Evolutionary conservation across 1,284 basidiomycete genomes (phyloP).

Genomic region (Ganoderma resinaceum): DNA sequence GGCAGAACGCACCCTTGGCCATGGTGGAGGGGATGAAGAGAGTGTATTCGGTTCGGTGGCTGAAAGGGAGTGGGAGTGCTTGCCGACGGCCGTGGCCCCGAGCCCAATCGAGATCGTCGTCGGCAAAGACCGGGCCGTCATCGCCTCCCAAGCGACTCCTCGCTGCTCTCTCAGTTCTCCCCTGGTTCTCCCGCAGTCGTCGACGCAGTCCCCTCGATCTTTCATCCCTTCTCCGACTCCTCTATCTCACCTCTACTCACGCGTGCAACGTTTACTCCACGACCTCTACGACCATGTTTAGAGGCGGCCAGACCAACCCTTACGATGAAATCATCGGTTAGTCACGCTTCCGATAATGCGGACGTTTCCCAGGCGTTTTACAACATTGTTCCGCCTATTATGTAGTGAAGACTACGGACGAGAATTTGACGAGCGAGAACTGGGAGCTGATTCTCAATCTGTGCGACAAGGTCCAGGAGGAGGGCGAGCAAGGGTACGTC

Average conservation of each 20-base stretch:
- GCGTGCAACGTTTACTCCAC: not conserved
- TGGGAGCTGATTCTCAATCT: slow-evolving; percentile 96
- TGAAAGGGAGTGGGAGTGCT: slow-evolving; percentile 12
- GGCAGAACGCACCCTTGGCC: slow-evolving; percentile 59
- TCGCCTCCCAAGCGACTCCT: slow-evolving; percentile 14
- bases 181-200: slow-evolving; percentile 33
- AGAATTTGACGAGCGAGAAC: slow-evolving; percentile 93
- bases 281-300: slow-evolving; percentile 60
- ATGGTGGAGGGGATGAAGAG: slow-evolving; percentile 43
- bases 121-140: slow-evolving; percentile 31
- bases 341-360: slow-evolving; percentile 42
- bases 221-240: slow-evolving; percentile 15
- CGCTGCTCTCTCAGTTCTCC: slow-evolving; percentile 10
- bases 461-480: slow-evolving; percentile 96
- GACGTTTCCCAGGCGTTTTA: not conserved
- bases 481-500: slow-evolving; percentile 82
- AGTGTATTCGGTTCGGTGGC: slow-evolving; percentile 15
- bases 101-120: slow-evolving; percentile 23
- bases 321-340: slow-evolving; percentile 95
- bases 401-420: slow-evolving; percentile 91
- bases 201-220: slow-evolving; percentile 22
- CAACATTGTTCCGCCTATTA: slow-evolving; percentile 14
- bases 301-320: slow-evolving; percentile 70
- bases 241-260: slow-evolving; percentile 1
- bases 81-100: slow-evolving; percentile 29